Evolutionary conservation across 2,329 filamentous ascomycete species (phyloP).

Genomic region (Anthostomella pinea): DNA sequence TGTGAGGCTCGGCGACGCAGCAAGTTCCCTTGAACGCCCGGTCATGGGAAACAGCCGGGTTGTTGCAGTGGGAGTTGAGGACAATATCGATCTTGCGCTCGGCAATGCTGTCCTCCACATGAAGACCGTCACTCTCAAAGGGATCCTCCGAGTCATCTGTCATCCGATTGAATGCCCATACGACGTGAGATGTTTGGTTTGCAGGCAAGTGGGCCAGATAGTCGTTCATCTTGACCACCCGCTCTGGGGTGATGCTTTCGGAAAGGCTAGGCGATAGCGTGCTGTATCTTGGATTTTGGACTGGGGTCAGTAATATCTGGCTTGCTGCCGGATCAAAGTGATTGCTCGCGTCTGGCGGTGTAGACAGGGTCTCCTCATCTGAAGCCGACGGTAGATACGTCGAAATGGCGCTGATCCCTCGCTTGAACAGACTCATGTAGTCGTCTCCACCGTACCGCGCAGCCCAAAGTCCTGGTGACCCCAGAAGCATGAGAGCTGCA

Average conservation of each 20-base stretch:
- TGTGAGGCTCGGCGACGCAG: constrained; percentile 44
- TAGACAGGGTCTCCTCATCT: constrained; percentile 18
- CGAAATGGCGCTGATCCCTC: constrained; percentile 44
- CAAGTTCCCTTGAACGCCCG: constrained; percentile 50
- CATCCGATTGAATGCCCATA: constrained; percentile 52
- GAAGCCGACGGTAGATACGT: constrained; percentile 31
- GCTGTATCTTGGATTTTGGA: constrained; percentile 42
- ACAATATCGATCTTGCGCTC: constrained; percentile 49
- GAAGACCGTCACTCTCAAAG: constrained; percentile 47
- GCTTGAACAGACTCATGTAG: constrained; percentile 43
- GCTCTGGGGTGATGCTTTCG: constrained; percentile 44
- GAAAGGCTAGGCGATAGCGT: constrained; percentile 39
- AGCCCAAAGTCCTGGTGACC: constrained; percentile 54
- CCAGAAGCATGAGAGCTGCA: constrained; percentile 49
- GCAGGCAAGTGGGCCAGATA: constrained; percentile 43
- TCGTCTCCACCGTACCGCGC: constrained; percentile 47
- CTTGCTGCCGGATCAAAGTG: constrained; percentile 14
- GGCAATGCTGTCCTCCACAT: constrained; percentile 45
- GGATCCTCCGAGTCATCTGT: constrained; percentile 33
- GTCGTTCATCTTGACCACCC: constrained; percentile 51
- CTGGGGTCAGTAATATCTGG: constrained; percentile 42
- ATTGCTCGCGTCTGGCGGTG: constrained; percentile 6
- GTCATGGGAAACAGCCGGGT: constrained; percentile 35
- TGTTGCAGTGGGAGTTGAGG: constrained; percentile 55
- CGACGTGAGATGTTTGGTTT: constrained; percentile 40